Conservation (phyloP, 495 filamentous ascomycete species). For the Arthonia radiata region DNA sequence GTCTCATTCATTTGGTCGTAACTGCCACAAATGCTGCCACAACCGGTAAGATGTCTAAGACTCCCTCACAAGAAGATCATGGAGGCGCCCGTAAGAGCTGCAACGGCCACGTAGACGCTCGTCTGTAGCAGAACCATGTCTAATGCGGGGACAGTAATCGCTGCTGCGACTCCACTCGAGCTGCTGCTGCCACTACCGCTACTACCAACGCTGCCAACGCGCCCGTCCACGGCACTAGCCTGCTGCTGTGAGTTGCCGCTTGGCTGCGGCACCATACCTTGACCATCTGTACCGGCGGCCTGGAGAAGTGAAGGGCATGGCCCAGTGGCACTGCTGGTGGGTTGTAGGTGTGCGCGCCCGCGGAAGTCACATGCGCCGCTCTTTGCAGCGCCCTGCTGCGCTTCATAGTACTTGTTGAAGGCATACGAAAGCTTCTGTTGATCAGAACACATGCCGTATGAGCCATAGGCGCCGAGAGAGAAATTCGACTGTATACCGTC, state of each 20-base stretch:
- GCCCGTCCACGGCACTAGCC: no score
- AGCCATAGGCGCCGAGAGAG: conserved; percentile 53
- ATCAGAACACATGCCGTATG: conserved; percentile 69
- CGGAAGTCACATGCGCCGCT: conserved; percentile 51
- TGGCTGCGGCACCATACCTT: conserved; percentile 28
- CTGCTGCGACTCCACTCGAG: conserved; percentile 14
- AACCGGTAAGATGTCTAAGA: no score
- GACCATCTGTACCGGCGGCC: no score
- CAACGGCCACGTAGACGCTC: conserved; percentile 41
- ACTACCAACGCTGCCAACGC: no score
- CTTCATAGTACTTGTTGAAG: conserved; percentile 54
- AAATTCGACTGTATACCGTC: conserved; percentile 44
- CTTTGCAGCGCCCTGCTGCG: conserved; percentile 30
- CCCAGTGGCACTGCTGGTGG: conserved; percentile 5
- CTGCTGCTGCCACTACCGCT: conserved; percentile 12
- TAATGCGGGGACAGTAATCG: conserved; percentile 26
- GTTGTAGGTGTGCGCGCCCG: conserved; percentile 31
- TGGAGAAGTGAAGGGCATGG: background rate
- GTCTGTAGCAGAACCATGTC: conserved; percentile 37
- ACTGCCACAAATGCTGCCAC: no score
- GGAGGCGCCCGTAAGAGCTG: conserved; percentile 38
- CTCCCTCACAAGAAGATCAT: conserved; percentile 70
- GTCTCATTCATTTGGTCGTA: no score
- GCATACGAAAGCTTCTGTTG: conserved; percentile 58
- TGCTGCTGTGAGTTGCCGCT: conserved; percentile 38